Evolutionary conservation across 129 eudicot species (phyloP), one percentile per base, ranked within the genome.

Genomic region (Lonicera japonica): DNA sequence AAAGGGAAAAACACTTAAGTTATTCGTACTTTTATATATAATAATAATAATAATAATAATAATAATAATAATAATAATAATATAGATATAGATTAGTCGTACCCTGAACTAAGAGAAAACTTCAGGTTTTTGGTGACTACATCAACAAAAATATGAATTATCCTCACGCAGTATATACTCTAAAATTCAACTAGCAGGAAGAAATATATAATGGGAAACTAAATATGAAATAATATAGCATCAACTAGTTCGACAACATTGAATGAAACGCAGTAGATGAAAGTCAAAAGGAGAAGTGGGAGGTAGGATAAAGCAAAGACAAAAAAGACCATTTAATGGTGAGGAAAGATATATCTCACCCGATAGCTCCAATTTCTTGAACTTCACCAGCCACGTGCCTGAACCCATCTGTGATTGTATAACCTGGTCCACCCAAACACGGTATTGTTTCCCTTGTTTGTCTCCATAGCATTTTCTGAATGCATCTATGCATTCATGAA

Each of bases 341-440:
- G 51, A 11, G 36, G 20, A 63, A 65, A 39, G 59, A 59, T 23
- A 46, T 59, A 47, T 18, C 84, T 78, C 75, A 89, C 98, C 98
- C 6, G 78, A 79, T 76, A 76, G 82, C 61, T 87, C 98, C 95
- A 86, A 92, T 66, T 92, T 92, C 83, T 84, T 83, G 70, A 80
- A 84, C 74, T 75, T 92, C 73, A 92, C 86, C 8, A 87, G 63
- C 98, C 95, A 92, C 9, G 83, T 71, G 66, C 87, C 70, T 21
- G 86, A 72, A 64, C 83, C 89, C 64, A 84, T 70, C 70, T 78
- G 82, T 47, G 61, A 18, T 9, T 90, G 80, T 34, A 84, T 75
- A 52, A 92, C 91, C 67, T 88, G 98, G 76, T 92, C 98, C 56
- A 87, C 91, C 98, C 98, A 92, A 61, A 87, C 84, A 12, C 82